A percentile compares a stretch with the other conserved stretches of the same genome.
Evolutionary conservation across 2,329 filamentous ascomycete species (phyloP).

Genomic region (Pleurostoma richardsiae): DNA sequence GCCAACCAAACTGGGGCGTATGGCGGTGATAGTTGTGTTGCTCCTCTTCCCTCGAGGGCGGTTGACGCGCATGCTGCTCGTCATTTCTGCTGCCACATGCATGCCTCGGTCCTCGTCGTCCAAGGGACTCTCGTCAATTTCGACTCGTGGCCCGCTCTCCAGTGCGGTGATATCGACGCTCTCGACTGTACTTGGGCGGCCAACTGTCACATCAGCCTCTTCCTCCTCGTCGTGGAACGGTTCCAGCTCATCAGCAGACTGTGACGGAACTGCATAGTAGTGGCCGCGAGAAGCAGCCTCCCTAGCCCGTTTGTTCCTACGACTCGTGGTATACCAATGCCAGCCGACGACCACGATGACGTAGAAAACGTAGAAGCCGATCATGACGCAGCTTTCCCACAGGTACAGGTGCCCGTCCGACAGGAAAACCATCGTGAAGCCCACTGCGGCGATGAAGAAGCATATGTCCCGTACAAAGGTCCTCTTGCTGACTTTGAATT

Average conservation of each 20-base stretch:
- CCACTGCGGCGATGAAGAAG: constrained; percentile 85
- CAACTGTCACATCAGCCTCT: constrained; percentile 42
- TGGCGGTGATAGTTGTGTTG: constrained; percentile 74
- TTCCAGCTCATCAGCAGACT: constrained; percentile 49
- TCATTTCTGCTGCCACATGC: constrained; percentile 74
- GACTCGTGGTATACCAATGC: constrained; percentile 78
- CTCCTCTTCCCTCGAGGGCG: constrained; percentile 61
- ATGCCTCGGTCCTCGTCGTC: constrained; percentile 50
- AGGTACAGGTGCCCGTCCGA: constrained; percentile 77
- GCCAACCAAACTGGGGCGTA: constrained; percentile 87
- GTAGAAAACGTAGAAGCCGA: constrained; percentile 86
- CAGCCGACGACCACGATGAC: constrained; percentile 82
- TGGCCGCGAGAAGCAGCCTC: constrained; percentile 72
- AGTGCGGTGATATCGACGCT: constrained; percentile 14
- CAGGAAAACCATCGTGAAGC: constrained; percentile 82
- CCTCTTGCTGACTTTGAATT: constrained; percentile 84
- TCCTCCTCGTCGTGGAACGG: constrained; percentile 62
- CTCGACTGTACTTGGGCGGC: constrained; percentile 15
- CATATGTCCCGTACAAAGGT: constrained; percentile 88
- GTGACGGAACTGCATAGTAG: constrained; percentile 55
- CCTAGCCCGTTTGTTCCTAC: constrained; percentile 54
- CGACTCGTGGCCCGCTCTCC: constrained; percentile 30
- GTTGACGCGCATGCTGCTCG: constrained; percentile 86
- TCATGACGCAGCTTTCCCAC: constrained; percentile 91
- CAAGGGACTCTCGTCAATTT: constrained; percentile 30